Conservation (phyloP, 495 filamentous ascomycete genomes). For the Aspergillus baeticus region DNA sequence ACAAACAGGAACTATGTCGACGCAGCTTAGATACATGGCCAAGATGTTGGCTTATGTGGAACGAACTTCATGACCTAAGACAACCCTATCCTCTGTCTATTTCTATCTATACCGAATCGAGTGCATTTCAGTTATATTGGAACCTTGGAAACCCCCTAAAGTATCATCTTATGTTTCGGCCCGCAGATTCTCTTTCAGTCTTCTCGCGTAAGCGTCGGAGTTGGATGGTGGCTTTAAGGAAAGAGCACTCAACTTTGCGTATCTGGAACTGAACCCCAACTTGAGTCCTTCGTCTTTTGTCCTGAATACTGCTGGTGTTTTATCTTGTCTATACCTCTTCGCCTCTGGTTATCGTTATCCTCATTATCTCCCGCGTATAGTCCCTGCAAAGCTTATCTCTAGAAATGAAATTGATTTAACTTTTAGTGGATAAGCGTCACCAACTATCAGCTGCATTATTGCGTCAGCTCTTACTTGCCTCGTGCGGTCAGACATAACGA, state of each 20-base stretch:
- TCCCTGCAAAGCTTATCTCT: no score
- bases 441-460: not conserved
- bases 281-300: not conserved
- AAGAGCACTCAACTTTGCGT: not conserved
- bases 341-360: no score
- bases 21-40: slow-evolving; percentile 25
- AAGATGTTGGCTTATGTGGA: slow-evolving; percentile 22
- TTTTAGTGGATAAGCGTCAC: no score
- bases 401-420: no score
- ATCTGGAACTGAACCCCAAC: not conserved
- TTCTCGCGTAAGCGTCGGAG: slow-evolving; percentile 21
- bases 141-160: not conserved
- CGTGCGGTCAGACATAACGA: not conserved
- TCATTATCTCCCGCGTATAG: not conserved
- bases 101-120: slow-evolving; percentile 2
- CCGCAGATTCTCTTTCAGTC: slow-evolving; percentile 11
- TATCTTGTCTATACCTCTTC: no score
- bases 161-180: not conserved
- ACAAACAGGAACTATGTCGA: slow-evolving; percentile 46
- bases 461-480: not conserved
- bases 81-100: slow-evolving; percentile 1
- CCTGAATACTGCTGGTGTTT: not conserved
- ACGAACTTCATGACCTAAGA: slow-evolving; percentile 21
- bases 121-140: not conserved
- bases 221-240: slow-evolving; percentile 14